A percentile compares a stretch with the other conserved stretches of the same genome.
Conservation (phyloP, 768 basidiomycete species). For the Pulveroboletus sp. region DNA sequence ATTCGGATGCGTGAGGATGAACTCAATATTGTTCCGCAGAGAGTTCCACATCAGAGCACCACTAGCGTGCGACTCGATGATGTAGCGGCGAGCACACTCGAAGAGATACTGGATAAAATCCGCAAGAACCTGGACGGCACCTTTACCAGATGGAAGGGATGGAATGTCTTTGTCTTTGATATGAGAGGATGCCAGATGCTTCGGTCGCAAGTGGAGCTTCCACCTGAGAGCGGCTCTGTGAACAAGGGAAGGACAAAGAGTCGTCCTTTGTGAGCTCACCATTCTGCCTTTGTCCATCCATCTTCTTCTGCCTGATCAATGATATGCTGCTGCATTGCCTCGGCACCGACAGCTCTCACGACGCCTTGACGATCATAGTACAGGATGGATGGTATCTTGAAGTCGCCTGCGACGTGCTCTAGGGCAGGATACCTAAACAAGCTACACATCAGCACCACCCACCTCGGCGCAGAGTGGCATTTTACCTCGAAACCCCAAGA, state of each 20-base stretch:
- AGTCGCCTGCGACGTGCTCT: slow-evolving; percentile 41
- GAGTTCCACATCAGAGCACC: slow-evolving; percentile 23
- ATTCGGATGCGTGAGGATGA: too few species aligned
- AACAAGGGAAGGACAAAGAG: not conserved
- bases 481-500: slow-evolving; percentile 23
- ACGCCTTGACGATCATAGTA: slow-evolving; percentile 42
- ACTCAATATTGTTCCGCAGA: slow-evolving; percentile 13
- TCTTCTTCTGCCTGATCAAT: slow-evolving; percentile 37
- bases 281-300: slow-evolving; percentile 35
- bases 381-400: slow-evolving; percentile 46
- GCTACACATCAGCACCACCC: not conserved
- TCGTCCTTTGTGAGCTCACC: slow-evolving; percentile 21
- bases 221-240: slow-evolving; percentile 18
- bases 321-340: slow-evolving; percentile 33
- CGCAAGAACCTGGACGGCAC: slow-evolving; percentile 17
- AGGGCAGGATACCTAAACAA: slow-evolving; percentile 41
- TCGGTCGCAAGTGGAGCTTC: slow-evolving; percentile 35
- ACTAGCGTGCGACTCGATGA: slow-evolving; percentile 26
- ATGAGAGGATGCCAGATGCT: slow-evolving; percentile 20
- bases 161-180: slow-evolving; percentile 19
- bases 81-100: slow-evolving; percentile 19
- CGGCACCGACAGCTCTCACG: slow-evolving; percentile 41
- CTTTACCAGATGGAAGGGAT: slow-evolving; percentile 20
- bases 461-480: not conserved
- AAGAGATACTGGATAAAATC: slow-evolving; percentile 30